phyloP scores from a whole-genome alignment of 164 flowering plant genomes.

The Vitis labrusca region DNA sequence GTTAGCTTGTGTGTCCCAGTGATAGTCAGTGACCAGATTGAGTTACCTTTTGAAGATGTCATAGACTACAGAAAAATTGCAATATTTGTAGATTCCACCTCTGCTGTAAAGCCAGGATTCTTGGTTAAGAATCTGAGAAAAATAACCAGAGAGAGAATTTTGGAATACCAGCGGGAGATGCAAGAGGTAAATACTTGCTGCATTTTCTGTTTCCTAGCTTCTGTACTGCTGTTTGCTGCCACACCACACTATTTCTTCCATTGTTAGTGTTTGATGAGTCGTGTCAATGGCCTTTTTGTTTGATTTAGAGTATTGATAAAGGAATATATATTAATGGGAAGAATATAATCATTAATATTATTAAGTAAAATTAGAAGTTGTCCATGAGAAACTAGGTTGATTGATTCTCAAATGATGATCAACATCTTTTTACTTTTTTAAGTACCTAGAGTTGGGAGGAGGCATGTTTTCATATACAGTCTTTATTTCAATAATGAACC shows the following conservation, averaged over 20 bases:
- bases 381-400: too few species aligned
- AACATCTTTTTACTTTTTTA: neutral
- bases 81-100: constrained; percentile 65
- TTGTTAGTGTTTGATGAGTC: neutral
- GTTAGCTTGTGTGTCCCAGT: constrained; percentile 97
- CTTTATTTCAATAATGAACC: too few species aligned
- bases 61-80: constrained; percentile 87
- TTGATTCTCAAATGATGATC: neutral
- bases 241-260: neutral
- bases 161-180: constrained; percentile 73
- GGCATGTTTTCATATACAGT: too few species aligned
- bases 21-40: constrained; percentile 81
- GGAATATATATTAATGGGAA: too few species aligned
- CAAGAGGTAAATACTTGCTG: constrained; percentile 42
- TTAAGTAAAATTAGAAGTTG: too few species aligned
- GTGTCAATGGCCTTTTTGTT: neutral
- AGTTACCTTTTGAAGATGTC: constrained; percentile 94
- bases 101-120: constrained; percentile 71
- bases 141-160: constrained; percentile 47
- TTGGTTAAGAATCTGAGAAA: constrained; percentile 57
- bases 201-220: neutral
- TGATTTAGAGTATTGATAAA: too few species aligned
- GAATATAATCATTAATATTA: too few species aligned
- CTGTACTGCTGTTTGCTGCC: neutral
- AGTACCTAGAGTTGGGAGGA: neutral